Percentiles rank a stretch among this genome's conserved stretches.
phyloP scores from a whole-genome alignment of 164 flowering plant species.

The Vitis riparia region DNA sequence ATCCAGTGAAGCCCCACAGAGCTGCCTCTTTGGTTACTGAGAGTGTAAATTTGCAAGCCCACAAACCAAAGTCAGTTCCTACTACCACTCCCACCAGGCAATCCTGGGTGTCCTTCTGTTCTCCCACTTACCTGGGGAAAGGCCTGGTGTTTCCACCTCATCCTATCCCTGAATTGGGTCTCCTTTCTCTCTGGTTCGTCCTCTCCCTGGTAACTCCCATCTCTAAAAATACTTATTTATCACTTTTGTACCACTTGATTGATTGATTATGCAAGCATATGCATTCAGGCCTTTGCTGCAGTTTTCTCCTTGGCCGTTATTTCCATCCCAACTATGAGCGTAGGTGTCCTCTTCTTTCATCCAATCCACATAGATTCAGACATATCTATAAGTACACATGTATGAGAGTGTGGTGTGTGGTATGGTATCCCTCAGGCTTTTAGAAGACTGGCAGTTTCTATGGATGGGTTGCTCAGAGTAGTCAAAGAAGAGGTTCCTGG shows the following conservation, averaged over 20 bases:
- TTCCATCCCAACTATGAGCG: constrained; percentile 20
- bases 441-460: constrained; percentile 12
- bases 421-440: constrained; percentile 12
- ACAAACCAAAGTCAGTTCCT: no score
- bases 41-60: no score
- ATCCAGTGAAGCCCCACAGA: no score
- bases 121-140: not conserved
- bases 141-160: constrained; percentile 1
- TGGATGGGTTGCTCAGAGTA: constrained; percentile 6
- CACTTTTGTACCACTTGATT: not conserved
- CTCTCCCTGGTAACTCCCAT: constrained; percentile 13
- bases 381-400: not conserved
- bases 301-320: constrained; percentile 13
- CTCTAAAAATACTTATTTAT: not conserved
- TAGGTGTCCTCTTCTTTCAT: constrained; percentile 7
- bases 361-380: not conserved
- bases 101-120: no score
- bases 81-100: no score
- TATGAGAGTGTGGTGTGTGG: not conserved
- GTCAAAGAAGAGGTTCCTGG: constrained; percentile 20
- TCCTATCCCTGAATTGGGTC: constrained; percentile 13
- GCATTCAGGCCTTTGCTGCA: constrained; percentile 15
- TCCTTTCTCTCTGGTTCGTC: constrained; percentile 15
- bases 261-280: not conserved
- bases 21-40: no score